A percentile compares a stretch with the other conserved stretches of the same genome.
These are phyloP conservation scores for Fragilaria crotonensis DNA, from an alignment of 108 stramenopile species.

Conservation along the genomic window DNA sequence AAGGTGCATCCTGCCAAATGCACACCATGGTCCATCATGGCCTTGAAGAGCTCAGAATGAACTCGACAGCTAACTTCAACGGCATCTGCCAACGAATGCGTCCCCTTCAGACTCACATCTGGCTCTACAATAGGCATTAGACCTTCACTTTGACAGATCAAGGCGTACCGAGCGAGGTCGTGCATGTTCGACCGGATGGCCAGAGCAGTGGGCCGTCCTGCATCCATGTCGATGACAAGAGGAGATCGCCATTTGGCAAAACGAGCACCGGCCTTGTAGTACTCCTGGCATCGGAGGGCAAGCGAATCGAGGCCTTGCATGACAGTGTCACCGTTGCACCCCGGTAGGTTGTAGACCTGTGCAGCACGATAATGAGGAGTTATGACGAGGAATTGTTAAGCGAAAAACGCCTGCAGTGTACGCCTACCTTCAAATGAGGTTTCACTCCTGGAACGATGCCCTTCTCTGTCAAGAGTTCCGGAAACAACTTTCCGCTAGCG, in stretches of 20 bases:
- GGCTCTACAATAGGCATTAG: constrained; percentile 95
- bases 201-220: constrained; percentile 68
- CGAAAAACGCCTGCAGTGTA: too few relatives aligned
- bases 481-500: constrained; percentile 68
- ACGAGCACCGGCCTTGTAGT: constrained; percentile 81
- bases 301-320: constrained; percentile 87
- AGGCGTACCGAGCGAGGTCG: constrained; percentile 84
- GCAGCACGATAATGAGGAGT: too few relatives aligned
- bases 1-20: constrained; percentile 83
- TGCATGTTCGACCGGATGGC: constrained; percentile 73
- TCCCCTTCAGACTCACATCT: constrained; percentile 55
- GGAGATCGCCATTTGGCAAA: constrained; percentile 89
- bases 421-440: constrained; percentile 56
- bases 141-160: constrained; percentile 85
- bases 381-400: too few relatives aligned
- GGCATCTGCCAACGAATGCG: constrained; percentile 49
- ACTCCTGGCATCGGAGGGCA: constrained; percentile 71
- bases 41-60: constrained; percentile 66
- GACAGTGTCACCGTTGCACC: constrained; percentile 83
- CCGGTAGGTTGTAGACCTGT: constrained; percentile 67
- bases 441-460: constrained; percentile 91
- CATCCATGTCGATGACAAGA: constrained; percentile 42
- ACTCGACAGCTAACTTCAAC: constrained; percentile 45
- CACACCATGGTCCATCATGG: constrained; percentile 83
- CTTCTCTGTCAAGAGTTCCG: constrained; percentile 52